Percentiles rank a stretch among this genome's conserved stretches.
Conservation (phyloP, 1,139 yeast species). For the Taiozyma sp. region DNA sequence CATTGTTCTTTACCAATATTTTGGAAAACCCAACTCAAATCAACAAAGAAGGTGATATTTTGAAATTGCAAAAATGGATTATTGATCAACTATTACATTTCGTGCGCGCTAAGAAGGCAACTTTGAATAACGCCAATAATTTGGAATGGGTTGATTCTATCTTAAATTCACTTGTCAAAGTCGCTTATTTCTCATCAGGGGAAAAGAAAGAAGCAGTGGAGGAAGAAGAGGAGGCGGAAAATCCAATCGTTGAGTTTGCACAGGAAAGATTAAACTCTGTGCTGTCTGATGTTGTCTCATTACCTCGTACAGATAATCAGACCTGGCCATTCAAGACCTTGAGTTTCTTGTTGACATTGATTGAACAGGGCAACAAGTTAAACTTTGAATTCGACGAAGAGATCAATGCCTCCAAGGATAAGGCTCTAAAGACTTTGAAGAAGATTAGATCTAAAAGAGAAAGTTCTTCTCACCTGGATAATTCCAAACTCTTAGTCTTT, state of each 20-base stretch:
- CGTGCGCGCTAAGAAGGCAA: conserved; percentile 43
- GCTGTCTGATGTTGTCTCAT: conserved; percentile 51
- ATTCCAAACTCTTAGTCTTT: conserved; percentile 36
- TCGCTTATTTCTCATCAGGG: conserved; percentile 45
- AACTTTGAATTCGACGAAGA: conserved; percentile 52
- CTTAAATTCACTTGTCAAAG: conserved; percentile 46
- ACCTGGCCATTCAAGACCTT: conserved; percentile 59
- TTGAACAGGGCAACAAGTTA: conserved; percentile 31
- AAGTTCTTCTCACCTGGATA: conserved; percentile 35
- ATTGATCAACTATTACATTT: conserved; percentile 62
- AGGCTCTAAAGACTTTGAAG: conserved; percentile 46
- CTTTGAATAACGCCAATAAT: conserved; percentile 17
- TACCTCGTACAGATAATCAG: conserved; percentile 37
- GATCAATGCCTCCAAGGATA: conserved; percentile 41
- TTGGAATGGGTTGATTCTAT: conserved; percentile 43
- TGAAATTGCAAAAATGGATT: conserved; percentile 56
- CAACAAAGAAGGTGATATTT: conserved; percentile 21
- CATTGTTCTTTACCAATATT: conserved; percentile 28
- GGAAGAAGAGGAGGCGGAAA: conserved; percentile 12
- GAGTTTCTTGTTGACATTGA: conserved; percentile 27
- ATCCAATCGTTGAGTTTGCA: conserved; percentile 35
- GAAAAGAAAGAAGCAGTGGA: conserved; percentile 10
- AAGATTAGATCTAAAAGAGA: conserved; percentile 38
- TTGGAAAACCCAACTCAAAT: conserved; percentile 19
- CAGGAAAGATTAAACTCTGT: conserved; percentile 64